A percentile compares a stretch with the other conserved stretches of the same genome.
These are phyloP conservation scores for Pulveroboletus frians DNA, from an alignment of 768 basidiomycete species.

Conservation along the genomic window DNA sequence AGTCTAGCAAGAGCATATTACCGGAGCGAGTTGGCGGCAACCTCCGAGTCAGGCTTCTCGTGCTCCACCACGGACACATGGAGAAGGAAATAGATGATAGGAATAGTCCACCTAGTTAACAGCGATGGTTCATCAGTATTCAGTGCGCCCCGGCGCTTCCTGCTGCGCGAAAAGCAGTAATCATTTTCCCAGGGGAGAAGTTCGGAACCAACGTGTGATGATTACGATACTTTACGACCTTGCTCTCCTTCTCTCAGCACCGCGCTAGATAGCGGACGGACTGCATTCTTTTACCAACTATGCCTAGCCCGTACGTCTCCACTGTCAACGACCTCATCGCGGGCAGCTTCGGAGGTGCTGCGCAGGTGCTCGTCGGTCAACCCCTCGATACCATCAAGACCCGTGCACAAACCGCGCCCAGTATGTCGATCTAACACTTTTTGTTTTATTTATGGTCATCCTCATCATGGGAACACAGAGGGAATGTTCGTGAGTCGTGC, in stretches of 20 bases:
- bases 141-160: neutral
- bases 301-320: conserved; percentile 34
- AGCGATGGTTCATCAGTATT: neutral
- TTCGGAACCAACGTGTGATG: neutral
- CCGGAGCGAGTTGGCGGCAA: conserved; percentile 1
- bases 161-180: neutral
- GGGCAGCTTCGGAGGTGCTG: conserved; percentile 88
- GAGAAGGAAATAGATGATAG: neutral
- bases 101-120: neutral
- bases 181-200: neutral
- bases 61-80: conserved; percentile 10
- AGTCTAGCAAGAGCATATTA: neutral
- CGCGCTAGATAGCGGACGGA: neutral
- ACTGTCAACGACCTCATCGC: conserved; percentile 81
- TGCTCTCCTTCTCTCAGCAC: neutral
- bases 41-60: too few relatives aligned
- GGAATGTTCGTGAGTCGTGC: conserved; percentile 83
- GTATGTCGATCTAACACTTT: conserved; percentile 39
- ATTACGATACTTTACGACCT: neutral
- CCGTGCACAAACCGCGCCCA: conserved; percentile 79
- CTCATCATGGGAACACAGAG: conserved; percentile 38
- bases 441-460: neutral
- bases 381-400: conserved; percentile 88
- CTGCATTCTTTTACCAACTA: neutral
- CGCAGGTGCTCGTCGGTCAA: conserved; percentile 93